Conservation (phyloP, 192 early-diverging fungal species). For the Entomortierella beljakovae region DNA sequence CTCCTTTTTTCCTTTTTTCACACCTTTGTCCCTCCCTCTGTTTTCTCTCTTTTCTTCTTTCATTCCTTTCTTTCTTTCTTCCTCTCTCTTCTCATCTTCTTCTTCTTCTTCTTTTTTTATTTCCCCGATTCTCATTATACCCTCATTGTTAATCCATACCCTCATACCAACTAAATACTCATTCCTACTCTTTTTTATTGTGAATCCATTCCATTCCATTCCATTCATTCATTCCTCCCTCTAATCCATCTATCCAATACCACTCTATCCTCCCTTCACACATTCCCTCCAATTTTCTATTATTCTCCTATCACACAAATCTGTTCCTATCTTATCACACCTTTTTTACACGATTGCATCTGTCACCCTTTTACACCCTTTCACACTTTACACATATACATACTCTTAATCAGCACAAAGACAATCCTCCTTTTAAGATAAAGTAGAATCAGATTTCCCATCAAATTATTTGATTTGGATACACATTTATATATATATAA, state of each 20-base stretch:
- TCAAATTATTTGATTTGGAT: no score
- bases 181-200: not conserved
- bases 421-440: no score
- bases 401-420: no score
- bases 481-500: not conserved
- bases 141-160: not conserved
- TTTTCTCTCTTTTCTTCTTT: slow-evolving; percentile 10
- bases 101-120: no score
- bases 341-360: not conserved
- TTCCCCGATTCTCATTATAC: not conserved
- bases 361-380: not conserved
- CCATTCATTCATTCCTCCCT: not conserved
- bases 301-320: no score
- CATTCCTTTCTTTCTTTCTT: not conserved
- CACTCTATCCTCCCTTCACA: not conserved
- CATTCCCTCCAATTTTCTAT: not conserved
- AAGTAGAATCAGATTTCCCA: no score
- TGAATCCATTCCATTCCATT: not conserved
- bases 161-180: slow-evolving; percentile 2
- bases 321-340: no score
- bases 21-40: not conserved
- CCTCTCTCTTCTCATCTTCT: slow-evolving; percentile 4
- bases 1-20: slow-evolving; percentile 1
- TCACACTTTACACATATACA: not conserved
- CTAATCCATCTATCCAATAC: not conserved